A percentile compares a stretch with the other conserved stretches of the same genome.
phyloP scores from a whole-genome alignment of 306 rosid species.

The Vigna nakashimae region DNA sequence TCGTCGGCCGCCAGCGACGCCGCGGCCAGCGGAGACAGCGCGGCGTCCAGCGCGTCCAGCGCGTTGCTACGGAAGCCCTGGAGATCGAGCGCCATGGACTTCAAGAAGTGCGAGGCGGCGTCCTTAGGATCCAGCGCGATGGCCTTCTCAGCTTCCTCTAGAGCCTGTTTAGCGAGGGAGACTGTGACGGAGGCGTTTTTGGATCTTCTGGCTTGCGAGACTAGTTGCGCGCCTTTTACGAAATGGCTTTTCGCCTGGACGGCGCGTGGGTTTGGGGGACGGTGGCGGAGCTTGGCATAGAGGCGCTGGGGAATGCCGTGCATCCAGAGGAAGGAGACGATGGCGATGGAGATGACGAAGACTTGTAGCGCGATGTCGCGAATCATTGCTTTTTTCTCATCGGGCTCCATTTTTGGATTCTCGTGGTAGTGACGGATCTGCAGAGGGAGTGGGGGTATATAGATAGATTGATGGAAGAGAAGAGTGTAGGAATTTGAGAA shows the following conservation, averaged over 20 bases:
- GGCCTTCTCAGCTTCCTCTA: constrained; percentile 74
- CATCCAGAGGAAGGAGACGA: constrained; percentile 63
- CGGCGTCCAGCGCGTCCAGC: constrained; percentile 73
- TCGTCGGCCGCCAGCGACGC: constrained; percentile 62
- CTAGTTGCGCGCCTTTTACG: constrained; percentile 85
- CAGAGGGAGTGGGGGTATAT: neutral
- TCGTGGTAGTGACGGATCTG: neutral
- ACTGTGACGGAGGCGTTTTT: constrained; percentile 32
- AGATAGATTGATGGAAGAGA: neutral
- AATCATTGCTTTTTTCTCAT: constrained; percentile 50
- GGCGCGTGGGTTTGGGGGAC: constrained; percentile 52
- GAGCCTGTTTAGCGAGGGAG: constrained; percentile 57
- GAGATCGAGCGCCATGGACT: constrained; percentile 69
- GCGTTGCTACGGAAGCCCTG: constrained; percentile 86
- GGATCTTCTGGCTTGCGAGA: constrained; percentile 66
- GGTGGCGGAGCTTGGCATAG: constrained; percentile 62
- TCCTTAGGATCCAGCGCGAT: constrained; percentile 78
- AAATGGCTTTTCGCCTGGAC: constrained; percentile 77
- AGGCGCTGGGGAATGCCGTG: constrained; percentile 68
- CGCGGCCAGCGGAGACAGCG: constrained; percentile 75
- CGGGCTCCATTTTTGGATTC: constrained; percentile 2
- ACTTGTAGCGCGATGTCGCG: constrained; percentile 69
- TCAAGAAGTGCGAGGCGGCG: constrained; percentile 86
- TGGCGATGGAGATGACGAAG: constrained; percentile 47
- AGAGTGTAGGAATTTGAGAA: neutral